Evolutionary conservation across 139 green algal species (phyloP), one percentile per base, ranked within the genome.

Genomic region (Chlorella sp.): DNA sequence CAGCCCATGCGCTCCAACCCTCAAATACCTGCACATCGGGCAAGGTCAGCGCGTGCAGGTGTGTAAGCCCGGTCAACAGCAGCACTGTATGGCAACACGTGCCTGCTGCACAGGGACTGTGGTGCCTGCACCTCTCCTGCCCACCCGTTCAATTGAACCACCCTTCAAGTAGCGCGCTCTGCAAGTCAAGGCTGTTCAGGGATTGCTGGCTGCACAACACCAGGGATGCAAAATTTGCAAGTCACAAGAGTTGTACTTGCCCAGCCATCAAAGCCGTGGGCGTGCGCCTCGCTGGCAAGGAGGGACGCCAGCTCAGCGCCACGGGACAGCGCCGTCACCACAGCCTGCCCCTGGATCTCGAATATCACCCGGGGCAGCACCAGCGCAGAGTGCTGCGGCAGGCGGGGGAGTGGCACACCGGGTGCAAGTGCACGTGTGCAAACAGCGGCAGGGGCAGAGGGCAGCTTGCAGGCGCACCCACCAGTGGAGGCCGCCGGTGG

Each of bases 291-390:
- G 24, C 76, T 68, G 32, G 88, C 30, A 77, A 81, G 14, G 0
- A 18, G 75, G 36, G 36, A 81, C 14, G 34, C 16, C 40, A 48
- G 75, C 30, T 53, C 1, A 48, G n/a, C 32, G 32, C n/a, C 11
- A 5, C 32, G 14, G 66, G 61, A 60, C 53, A 95, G 83, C 81
- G 90, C 12, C 11, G 71, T 15, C 53, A 88, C 66, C 28, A 90
- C 40, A 40, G 91, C 77, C 76, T 89, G 30, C 12, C 75, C 69
- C 1, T 42, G 68, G 30, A 94, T 15, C 91, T 95, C 92, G 3
- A 93, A 61, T 0, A 95, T 88, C 34, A 95, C 86, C 14, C 93
- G 91, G 21, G 93, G 93, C 68, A 95, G 86, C 36, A 95, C 86
- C 42, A 57, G 36, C 24, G 37, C 34, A 5, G 26, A 22, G 34